Percentiles rank a stretch among this genome's conserved stretches.
phyloP scores from a whole-genome alignment of 2,329 filamentous ascomycete species.

The Xylaria arbuscula region DNA sequence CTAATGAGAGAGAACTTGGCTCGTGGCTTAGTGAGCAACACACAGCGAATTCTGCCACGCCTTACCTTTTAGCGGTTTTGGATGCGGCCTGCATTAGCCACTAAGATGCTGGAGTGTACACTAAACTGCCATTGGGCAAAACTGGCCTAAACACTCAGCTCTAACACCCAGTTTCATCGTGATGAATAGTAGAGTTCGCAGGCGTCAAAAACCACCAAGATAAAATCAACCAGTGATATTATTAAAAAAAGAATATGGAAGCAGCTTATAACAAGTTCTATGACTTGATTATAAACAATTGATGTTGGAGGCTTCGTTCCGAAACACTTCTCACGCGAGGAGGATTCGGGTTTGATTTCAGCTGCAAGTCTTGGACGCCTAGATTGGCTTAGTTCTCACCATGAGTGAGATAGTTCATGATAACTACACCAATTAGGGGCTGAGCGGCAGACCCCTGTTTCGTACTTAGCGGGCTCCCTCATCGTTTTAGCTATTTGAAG shows the following conservation, averaged over 20 bases:
- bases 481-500: conserved; percentile 2
- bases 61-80: too few species aligned
- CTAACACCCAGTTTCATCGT: too few species aligned
- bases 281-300: neutral
- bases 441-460: conserved; percentile 14
- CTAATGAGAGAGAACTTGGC: too few species aligned
- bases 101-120: too few species aligned
- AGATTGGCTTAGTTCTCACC: neutral
- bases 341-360: neutral
- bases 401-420: neutral
- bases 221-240: too few species aligned
- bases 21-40: too few species aligned
- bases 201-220: too few species aligned
- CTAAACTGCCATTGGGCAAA: too few species aligned
- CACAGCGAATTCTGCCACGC: too few species aligned
- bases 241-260: neutral
- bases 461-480: conserved; percentile 17
- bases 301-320: neutral
- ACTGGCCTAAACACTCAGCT: too few species aligned
- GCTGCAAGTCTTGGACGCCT: neutral
- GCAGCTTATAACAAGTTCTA: neutral
- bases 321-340: neutral
- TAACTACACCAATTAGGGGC: neutral
- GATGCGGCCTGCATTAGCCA: too few species aligned
- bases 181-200: too few species aligned